These are phyloP conservation scores for Cucurbita argyrosperma DNA, from an alignment of 306 rosid genomes.

Conservation along the genomic window DNA sequence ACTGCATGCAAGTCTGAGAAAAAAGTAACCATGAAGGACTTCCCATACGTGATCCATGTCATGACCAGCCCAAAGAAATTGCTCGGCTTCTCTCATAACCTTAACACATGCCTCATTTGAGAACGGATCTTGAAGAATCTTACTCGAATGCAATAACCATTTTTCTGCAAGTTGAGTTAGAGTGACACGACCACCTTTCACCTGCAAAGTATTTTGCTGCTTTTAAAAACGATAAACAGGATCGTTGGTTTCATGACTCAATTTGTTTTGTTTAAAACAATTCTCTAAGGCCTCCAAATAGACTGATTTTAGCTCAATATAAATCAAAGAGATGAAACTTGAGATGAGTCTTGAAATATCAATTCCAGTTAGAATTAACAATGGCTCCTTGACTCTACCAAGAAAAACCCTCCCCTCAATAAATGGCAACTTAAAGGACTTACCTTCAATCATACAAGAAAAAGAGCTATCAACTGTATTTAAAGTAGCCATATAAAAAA, in stretches of 20 bases:
- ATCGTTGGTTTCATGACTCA: not conserved
- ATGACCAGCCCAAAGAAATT: constrained; percentile 93
- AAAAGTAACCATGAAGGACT: constrained; percentile 3
- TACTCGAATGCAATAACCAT: constrained; percentile 48
- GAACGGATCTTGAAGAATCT: constrained; percentile 41
- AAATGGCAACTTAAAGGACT: not conserved
- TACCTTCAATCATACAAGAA: not conserved
- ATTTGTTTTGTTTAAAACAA: not conserved
- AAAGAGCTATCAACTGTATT: not conserved
- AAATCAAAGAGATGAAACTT: not conserved
- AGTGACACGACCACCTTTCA: constrained; percentile 45
- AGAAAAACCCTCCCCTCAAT: not conserved
- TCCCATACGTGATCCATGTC: constrained; percentile 85
- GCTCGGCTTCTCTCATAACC: constrained; percentile 67
- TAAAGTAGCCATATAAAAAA: not conserved
- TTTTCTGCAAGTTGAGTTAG: constrained; percentile 54
- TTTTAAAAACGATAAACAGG: not conserved
- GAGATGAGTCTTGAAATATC: not conserved
- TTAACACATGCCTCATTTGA: constrained; percentile 43
- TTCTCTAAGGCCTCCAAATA: not conserved
- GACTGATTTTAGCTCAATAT: not conserved
- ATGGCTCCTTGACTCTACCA: not conserved
- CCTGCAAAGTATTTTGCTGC: constrained; percentile 43
- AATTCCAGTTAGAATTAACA: not conserved
- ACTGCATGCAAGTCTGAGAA: constrained; percentile 5